phyloP scores from a whole-genome alignment of 805 yeast species.

The Ogataea pilisensis region DNA sequence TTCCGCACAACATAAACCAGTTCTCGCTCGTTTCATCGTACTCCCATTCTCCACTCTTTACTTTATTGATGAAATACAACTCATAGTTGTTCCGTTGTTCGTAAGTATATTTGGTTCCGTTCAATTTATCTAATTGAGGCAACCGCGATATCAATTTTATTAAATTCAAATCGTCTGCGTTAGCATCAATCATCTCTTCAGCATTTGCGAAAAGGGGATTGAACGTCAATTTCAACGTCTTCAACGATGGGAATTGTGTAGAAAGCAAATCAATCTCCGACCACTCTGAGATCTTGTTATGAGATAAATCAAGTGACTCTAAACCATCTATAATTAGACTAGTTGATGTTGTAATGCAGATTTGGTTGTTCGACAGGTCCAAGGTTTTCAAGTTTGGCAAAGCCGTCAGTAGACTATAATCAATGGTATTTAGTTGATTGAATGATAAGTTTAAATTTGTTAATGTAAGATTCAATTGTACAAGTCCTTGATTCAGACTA shows the following conservation, averaged over 20 bases:
- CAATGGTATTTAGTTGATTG: conserved; percentile 34
- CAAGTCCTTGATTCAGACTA: conserved; percentile 17
- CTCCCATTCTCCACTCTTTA: conserved; percentile 30
- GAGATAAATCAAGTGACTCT: conserved; percentile 44
- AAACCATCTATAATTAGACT: conserved; percentile 10
- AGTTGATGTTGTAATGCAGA: conserved; percentile 13
- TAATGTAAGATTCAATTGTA: conserved; percentile 1
- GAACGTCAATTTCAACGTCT: conserved; percentile 42
- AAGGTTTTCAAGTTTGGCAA: conserved; percentile 20
- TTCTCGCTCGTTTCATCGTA: conserved; percentile 25
- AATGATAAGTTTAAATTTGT: conserved; percentile 30
- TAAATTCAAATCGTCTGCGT: conserved; percentile 11
- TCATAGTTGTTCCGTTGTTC: conserved; percentile 63
- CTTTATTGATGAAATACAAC: conserved; percentile 55
- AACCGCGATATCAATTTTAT: conserved; percentile 22
- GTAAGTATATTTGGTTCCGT: conserved; percentile 50
- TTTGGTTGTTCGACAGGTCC: conserved; percentile 36
- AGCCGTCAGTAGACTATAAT: conserved; percentile 8
- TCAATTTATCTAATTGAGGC: conserved; percentile 37
- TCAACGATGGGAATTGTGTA: conserved; percentile 37
- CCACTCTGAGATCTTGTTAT: conserved; percentile 48
- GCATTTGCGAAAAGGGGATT: conserved; percentile 45
- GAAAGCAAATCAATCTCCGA: conserved; percentile 41
- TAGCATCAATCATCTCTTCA: conserved; percentile 10
- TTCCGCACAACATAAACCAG: conserved; percentile 41